Evolutionary conservation across 257 asterid species (phyloP).

Genomic region (Fraxinus americana): DNA sequence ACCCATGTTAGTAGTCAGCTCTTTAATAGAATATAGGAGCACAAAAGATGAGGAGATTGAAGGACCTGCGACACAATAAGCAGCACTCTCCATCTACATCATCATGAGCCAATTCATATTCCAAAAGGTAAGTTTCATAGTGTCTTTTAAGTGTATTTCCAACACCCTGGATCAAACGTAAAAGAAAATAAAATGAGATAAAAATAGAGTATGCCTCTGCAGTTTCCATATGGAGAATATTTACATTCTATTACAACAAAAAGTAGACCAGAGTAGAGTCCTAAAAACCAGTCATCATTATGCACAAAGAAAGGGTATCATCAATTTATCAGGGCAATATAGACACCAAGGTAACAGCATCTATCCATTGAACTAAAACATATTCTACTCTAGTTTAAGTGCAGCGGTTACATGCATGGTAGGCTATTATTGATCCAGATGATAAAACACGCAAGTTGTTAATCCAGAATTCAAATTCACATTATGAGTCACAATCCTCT

Average conservation of each 20-base stretch:
- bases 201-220: neutral
- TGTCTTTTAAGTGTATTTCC: constrained; percentile 98
- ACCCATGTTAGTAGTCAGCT: constrained; percentile 34
- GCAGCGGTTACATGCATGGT: neutral
- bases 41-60: neutral
- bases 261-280: neutral
- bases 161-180: constrained; percentile 68
- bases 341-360: neutral
- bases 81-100: constrained; percentile 99
- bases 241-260: neutral
- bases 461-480: neutral
- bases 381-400: neutral
- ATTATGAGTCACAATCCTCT: neutral
- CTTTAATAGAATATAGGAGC: neutral
- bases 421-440: neutral
- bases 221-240: neutral
- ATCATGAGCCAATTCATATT: constrained; percentile 96
- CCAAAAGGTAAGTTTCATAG: constrained; percentile 94
- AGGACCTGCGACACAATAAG: constrained; percentile 90
- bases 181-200: neutral
- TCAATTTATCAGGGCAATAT: neutral
- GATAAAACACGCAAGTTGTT: neutral
- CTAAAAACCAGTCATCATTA: neutral
- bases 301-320: neutral
- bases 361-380: neutral